phyloP scores from a whole-genome alignment of 2,329 filamentous ascomycete genomes.

The Trichoderma atroviride region DNA sequence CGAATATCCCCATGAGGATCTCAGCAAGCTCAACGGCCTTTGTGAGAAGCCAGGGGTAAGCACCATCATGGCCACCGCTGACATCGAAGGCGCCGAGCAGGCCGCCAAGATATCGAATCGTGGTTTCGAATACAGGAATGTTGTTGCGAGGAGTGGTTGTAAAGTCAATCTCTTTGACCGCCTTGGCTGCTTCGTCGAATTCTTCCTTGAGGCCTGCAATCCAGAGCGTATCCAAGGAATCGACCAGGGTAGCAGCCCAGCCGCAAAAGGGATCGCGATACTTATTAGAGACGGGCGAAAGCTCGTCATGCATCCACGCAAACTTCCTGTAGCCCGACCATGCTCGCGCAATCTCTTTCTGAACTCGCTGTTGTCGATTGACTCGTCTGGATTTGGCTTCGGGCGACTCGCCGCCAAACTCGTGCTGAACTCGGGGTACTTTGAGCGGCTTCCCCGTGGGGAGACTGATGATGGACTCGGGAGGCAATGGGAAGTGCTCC shows the following conservation, averaged over 20 bases:
- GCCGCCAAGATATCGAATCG: constrained; percentile 88
- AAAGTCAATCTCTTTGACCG: constrained; percentile 77
- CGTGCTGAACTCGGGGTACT: constrained; percentile 77
- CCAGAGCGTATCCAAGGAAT: constrained; percentile 81
- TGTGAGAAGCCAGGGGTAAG: constrained; percentile 68
- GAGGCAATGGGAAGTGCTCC: constrained; percentile 77
- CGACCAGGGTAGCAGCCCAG: constrained; percentile 87
- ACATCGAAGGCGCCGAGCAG: constrained; percentile 85
- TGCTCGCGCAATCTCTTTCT: constrained; percentile 72
- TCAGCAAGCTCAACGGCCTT: constrained; percentile 81
- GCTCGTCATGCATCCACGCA: constrained; percentile 86
- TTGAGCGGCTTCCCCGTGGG: constrained; percentile 70
- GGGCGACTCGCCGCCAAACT: constrained; percentile 68
- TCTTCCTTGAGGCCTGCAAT: constrained; percentile 80
- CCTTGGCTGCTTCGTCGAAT: constrained; percentile 75
- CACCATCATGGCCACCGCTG: constrained; percentile 60
- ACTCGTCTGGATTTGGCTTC: constrained; percentile 63
- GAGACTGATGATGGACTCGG: constrained; percentile 71
- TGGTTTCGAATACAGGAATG: constrained; percentile 92
- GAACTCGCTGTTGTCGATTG: constrained; percentile 67
- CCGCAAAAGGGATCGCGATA: constrained; percentile 83
- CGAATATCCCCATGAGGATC: constrained; percentile 79
- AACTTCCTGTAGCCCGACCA: constrained; percentile 81
- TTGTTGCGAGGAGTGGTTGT: constrained; percentile 66
- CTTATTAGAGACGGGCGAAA: constrained; percentile 69